These are phyloP conservation scores for Lachnellula suecica DNA, from an alignment of 2,329 filamentous ascomycete genomes.

Conservation along the genomic window DNA sequence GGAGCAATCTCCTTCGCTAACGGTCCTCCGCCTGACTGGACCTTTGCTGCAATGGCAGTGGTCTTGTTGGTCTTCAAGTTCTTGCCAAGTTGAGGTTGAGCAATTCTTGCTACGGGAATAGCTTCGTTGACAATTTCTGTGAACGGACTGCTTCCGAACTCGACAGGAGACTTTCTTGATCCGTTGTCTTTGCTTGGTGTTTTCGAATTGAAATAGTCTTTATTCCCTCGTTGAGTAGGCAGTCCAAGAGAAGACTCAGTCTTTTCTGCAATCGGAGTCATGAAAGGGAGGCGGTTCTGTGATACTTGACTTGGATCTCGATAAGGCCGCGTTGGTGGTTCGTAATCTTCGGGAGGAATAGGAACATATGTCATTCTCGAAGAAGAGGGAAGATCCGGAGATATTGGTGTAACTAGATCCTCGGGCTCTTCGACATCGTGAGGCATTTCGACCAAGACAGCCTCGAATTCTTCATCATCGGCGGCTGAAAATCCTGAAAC, in stretches of 20 bases:
- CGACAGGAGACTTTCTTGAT: constrained; percentile 25
- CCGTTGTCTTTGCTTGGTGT: constrained; percentile 65
- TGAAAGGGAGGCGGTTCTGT: constrained; percentile 92
- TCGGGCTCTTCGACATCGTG: constrained; percentile 38
- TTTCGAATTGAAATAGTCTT: constrained; percentile 65
- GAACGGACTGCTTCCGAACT: constrained; percentile 67
- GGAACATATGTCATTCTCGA: constrained; percentile 69
- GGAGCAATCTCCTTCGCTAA: constrained; percentile 42
- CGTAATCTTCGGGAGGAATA: constrained; percentile 82
- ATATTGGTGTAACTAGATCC: constrained; percentile 46
- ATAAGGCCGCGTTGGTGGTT: constrained; percentile 75
- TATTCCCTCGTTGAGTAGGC: constrained; percentile 54
- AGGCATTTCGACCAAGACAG: constrained; percentile 31
- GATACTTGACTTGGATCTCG: constrained; percentile 77
- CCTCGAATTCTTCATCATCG: constrained; percentile 33
- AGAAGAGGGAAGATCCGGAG: constrained; percentile 34
- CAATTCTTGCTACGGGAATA: constrained; percentile 45
- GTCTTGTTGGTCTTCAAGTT: constrained; percentile 44
- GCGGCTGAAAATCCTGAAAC: constrained; percentile 42
- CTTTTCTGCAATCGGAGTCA: constrained; percentile 97
- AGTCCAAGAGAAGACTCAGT: constrained; percentile 84
- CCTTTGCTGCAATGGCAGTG: constrained; percentile 29
- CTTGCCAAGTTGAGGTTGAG: constrained; percentile 51
- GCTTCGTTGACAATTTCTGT: constrained; percentile 59
- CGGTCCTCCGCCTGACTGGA: constrained; percentile 29